Evolutionary conservation across 2,329 filamentous ascomycete species (phyloP).

Genomic region (Aspergillus bombycis): DNA sequence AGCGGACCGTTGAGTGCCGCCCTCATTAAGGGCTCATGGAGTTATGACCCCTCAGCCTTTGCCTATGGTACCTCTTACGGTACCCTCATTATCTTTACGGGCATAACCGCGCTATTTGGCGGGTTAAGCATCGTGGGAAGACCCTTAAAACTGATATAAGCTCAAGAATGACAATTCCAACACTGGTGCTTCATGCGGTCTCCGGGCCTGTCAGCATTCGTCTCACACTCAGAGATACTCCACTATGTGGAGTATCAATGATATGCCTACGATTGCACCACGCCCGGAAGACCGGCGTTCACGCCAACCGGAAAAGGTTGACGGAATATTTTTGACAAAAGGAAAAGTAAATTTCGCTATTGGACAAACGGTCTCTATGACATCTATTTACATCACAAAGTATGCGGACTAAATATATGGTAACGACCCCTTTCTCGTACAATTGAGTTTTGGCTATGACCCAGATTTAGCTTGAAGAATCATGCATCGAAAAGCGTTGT

Average conservation of each 20-base stretch:
- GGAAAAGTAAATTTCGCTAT: not conserved
- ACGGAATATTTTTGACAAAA: not conserved
- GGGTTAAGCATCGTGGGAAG: not conserved
- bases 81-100: constrained; percentile 34
- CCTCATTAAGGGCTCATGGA: constrained; percentile 26
- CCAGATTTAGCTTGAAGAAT: too few species aligned
- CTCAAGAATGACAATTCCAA: not conserved
- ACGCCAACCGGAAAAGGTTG: not conserved
- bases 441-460: not conserved
- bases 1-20: constrained; percentile 56
- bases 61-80: constrained; percentile 34
- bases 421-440: not conserved
- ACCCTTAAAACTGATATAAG: not conserved
- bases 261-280: not conserved
- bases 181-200: not conserved
- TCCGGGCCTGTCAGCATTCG: not conserved
- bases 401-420: not conserved
- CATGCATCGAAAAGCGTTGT: not conserved
- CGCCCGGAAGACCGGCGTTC: not conserved
- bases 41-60: constrained; percentile 22
- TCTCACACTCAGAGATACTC: not conserved
- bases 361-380: not conserved
- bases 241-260: not conserved
- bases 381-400: not conserved
- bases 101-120: constrained; percentile 14